Conservation (phyloP, 495 filamentous ascomycete genomes). For the Penicillium longicatenatum region DNA sequence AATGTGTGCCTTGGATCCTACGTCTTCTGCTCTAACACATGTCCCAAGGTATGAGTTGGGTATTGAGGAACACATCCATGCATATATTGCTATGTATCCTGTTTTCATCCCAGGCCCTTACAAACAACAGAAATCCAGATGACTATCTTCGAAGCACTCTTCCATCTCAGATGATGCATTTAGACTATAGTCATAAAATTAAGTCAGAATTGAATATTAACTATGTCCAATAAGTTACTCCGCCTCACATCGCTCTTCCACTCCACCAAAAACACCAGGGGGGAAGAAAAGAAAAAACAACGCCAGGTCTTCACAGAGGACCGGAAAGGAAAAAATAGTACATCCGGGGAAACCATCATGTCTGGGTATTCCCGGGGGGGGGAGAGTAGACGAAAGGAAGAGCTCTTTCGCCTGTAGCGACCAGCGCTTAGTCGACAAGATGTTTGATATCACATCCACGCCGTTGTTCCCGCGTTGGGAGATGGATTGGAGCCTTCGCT, state of each 20-base stretch:
- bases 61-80: no score
- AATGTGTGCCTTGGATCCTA: not conserved
- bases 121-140: no score
- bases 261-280: slow-evolving; percentile 6
- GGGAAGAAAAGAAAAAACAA: not conserved
- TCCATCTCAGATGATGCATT: not conserved
- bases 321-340: not conserved
- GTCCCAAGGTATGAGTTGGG: no score
- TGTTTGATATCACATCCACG: slow-evolving; percentile 29
- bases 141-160: not conserved
- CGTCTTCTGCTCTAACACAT: not conserved
- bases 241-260: slow-evolving; percentile 2
- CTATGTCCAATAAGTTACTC: slow-evolving; percentile 15
- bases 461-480: slow-evolving; percentile 15
- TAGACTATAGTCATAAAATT: not conserved
- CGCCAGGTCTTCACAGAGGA: slow-evolving; percentile 4
- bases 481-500: slow-evolving; percentile 23
- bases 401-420: not conserved
- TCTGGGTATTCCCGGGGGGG: not conserved
- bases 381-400: not conserved
- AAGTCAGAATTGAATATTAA: not conserved
- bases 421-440: not conserved
- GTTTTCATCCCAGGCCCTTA: no score
- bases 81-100: no score
- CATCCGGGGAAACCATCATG: not conserved